Evolutionary conservation across 2,329 filamentous ascomycete genomes (phyloP), one percentile per base, ranked within the genome.

Genomic region (Hypoxylon sp.): DNA sequence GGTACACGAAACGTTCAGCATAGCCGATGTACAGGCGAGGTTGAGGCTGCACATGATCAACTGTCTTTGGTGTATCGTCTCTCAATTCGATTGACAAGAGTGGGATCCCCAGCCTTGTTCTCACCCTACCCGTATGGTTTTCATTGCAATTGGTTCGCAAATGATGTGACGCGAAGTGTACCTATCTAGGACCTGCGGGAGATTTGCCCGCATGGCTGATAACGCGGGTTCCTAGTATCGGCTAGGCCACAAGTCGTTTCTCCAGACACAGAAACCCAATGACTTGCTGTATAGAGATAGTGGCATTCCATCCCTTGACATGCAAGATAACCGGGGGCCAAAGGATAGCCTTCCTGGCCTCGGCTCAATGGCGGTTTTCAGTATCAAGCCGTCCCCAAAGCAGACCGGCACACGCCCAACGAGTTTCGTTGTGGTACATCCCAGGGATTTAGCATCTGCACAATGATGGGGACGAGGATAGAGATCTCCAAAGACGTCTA

Each of bases 291-390:
- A 60, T 44, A 61, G 60, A 65, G 60, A 69, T 71, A 69, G 62
- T 64, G 58, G 48, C 66, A 61, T 68, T 61, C 57, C 63, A 69
- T 71, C 48, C 62, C 64, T 58, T 63, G 35, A 63, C 20, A 67
- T 72, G 69, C 64, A 22, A 70, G 63, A 71, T 71, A 65, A 54
- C 63, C 61, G 64, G 63, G 55, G 57, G 37, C 17, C 51, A 51
- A 42, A 62, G 40, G 55, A 68, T 51, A 48, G 53, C 53, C 50
- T 44, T 62, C 30, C 20, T 61, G 51, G 44, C 54, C 49, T 70
- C 67, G 69, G 69, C 58, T 66, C 54, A 68, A 66, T 60, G 55
- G 58, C 58, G 57, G 35, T 63, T 66, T 57, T 58, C 63, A 61
- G 57, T 67, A 51, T 51, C 61, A 58, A 53, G 46, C 63, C 17